These are phyloP conservation scores for Dictyostelium brefeldianum DNA, from an alignment of 78 protist species.

Conservation along the genomic window DNA sequence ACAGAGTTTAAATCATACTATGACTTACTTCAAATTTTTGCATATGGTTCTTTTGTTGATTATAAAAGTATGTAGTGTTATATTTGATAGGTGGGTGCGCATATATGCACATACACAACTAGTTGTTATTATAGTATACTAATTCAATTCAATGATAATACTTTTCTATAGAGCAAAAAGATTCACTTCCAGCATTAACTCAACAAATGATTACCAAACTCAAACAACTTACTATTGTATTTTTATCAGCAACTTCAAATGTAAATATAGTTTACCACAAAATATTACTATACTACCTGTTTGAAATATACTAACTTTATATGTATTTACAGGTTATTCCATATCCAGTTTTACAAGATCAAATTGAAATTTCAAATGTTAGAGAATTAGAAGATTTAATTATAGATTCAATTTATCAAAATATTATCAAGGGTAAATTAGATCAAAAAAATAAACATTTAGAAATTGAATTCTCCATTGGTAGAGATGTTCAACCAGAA, in stretches of 20 bases:
- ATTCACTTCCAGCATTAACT: slow-evolving; percentile 47
- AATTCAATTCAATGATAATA: too few relatives aligned
- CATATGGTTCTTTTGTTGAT: slow-evolving; percentile 55
- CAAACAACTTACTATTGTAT: slow-evolving; percentile 78
- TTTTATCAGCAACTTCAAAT: slow-evolving; percentile 73
- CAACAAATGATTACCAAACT: slow-evolving; percentile 73
- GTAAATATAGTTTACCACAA: too few relatives aligned
- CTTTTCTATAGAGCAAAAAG: slow-evolving; percentile 38
- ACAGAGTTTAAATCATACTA: slow-evolving; percentile 51
- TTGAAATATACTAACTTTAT: background rate
- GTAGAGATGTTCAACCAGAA: slow-evolving; percentile 71
- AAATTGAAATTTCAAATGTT: slow-evolving; percentile 58
- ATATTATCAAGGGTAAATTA: slow-evolving; percentile 72
- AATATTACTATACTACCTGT: too few relatives aligned
- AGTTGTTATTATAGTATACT: too few relatives aligned
- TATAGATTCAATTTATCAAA: slow-evolving; percentile 81
- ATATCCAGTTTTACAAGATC: slow-evolving; percentile 49
- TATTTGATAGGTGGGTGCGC: too few relatives aligned
- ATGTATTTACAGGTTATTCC: slow-evolving; percentile 54
- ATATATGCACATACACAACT: too few relatives aligned
- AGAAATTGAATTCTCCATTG: slow-evolving; percentile 82
- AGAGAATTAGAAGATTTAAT: slow-evolving; percentile 84
- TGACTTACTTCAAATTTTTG: slow-evolving; percentile 56
- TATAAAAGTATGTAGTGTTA: slow-evolving; percentile 32
- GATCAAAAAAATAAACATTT: slow-evolving; percentile 83